Evolutionary conservation across 306 rosid genomes (phyloP), one percentile per base, ranked within the genome.

Genomic region (Quillaja saponaria): DNA sequence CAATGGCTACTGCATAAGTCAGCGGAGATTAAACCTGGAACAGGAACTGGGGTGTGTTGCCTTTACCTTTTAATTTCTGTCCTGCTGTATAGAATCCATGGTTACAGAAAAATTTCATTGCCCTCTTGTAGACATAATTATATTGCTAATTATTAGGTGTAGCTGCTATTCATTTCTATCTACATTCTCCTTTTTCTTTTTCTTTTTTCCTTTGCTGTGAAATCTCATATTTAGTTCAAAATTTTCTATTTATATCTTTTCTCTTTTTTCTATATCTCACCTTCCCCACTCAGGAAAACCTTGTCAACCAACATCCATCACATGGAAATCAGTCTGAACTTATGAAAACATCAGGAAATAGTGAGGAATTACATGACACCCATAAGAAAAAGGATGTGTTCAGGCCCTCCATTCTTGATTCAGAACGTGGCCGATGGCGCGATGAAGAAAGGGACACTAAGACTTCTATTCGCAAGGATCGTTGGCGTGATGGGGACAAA

Each of bases 381-480:
- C 87, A 69, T 65, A 91, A 84, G 92, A 81, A 74, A 72, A 91
- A 88, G 78, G 95, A 86, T 49, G 84, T 86, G 50, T 91, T 91
- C 66, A 81, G 90, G 87, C 96, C 98, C 51, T 88, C 96, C 44
- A 50, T 86, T 83, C 66, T 85, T 67, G 95, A 88, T 64, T 59
- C 84, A 73, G 96, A 86, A 74, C 58, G 73, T 61, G 83, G 85
- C 31, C 85, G 88, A 59, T 91, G 96, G 98, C 92, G 95, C 11
- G 96, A 91, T 76, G 98, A 91, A 75, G 98, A 91, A 81, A 84
- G 98, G 42, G 98, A 86, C 66, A 81, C 90, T 61, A 88, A 82
- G 74, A 78, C 82, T 64, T 75, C 89, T 14, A 6, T 67, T 20
- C 86, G 83, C 21, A 82, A 82, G 65, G 98, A 88, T 63, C 81